Percentiles rank a stretch among this genome's conserved stretches.
Conservation (phyloP, 331 rosid genomes). For the Prunus yedoensis region DNA sequence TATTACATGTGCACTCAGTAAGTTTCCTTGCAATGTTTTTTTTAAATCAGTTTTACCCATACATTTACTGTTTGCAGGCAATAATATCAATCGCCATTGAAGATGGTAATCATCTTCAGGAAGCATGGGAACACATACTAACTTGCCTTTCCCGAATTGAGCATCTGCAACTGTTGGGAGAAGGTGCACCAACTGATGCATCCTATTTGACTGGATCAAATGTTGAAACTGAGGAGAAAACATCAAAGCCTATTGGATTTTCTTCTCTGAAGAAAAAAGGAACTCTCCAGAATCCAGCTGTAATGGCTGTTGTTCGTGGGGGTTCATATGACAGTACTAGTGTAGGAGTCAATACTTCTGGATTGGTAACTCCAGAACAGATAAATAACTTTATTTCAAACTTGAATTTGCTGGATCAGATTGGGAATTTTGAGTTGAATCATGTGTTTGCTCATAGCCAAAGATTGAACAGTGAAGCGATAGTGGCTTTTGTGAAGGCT, state of each 20-base stretch:
- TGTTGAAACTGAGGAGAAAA: constrained; percentile 71
- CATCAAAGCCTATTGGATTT: constrained; percentile 55
- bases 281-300: constrained; percentile 88
- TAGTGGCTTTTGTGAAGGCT: constrained; percentile 94
- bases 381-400: constrained; percentile 80
- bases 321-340: constrained; percentile 95
- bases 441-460: constrained; percentile 99
- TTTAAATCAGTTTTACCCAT: constrained; percentile 18
- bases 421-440: constrained; percentile 95
- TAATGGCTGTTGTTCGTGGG: constrained; percentile 96
- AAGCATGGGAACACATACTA: constrained; percentile 98
- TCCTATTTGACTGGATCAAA: constrained; percentile 71
- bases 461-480: constrained; percentile 96
- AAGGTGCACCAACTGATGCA: constrained; percentile 94
- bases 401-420: constrained; percentile 92
- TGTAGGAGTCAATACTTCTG: constrained; percentile 65
- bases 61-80: constrained; percentile 50
- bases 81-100: constrained; percentile 92
- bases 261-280: constrained; percentile 81
- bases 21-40: constrained; percentile 9
- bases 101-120: constrained; percentile 92
- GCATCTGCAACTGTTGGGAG: constrained; percentile 93
- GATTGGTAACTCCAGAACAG: constrained; percentile 87
- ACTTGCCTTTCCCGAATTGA: constrained; percentile 98
- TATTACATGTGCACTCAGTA: background rate